A percentile compares a stretch with the other conserved stretches of the same genome.
phyloP scores from a whole-genome alignment of 805 yeast genomes.

The Tetrapisispora pingtungensis region DNA sequence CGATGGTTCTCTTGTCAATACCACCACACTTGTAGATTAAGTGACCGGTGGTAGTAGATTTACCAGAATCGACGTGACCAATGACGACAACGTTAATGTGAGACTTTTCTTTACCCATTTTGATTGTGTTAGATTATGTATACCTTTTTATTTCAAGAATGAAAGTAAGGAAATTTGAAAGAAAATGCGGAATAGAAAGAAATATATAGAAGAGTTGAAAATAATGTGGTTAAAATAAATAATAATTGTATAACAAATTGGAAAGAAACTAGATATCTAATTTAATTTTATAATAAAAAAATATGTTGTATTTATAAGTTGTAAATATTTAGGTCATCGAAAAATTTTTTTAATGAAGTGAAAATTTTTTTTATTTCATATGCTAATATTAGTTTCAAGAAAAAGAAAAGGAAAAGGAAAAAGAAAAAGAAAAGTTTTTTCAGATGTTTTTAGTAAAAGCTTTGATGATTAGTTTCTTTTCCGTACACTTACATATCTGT shows the following conservation, averaged over 20 bases:
- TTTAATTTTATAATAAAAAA: neutral
- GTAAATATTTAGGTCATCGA: neutral
- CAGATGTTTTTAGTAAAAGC: too few relatives aligned
- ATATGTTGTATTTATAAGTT: neutral
- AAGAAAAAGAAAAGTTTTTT: neutral
- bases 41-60: slow-evolving; percentile 99
- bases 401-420: too few relatives aligned
- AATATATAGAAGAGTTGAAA: too few relatives aligned
- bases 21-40: slow-evolving; percentile 99
- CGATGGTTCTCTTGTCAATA: slow-evolving; percentile 97
- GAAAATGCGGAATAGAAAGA: too few relatives aligned
- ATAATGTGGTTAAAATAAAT: neutral
- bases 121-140: neutral
- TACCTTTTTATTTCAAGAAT: neutral
- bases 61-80: slow-evolving; percentile 99
- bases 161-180: neutral
- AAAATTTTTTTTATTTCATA: neutral
- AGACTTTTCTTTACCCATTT: slow-evolving; percentile 84
- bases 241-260: neutral
- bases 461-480: too few relatives aligned
- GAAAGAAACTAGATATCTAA: neutral
- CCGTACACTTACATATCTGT: too few relatives aligned
- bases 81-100: slow-evolving; percentile 99
- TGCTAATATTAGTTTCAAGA: neutral
- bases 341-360: neutral